These are phyloP conservation scores for Calophaca sinica DNA, from an alignment of 306 rosid species.

Conservation along the genomic window DNA sequence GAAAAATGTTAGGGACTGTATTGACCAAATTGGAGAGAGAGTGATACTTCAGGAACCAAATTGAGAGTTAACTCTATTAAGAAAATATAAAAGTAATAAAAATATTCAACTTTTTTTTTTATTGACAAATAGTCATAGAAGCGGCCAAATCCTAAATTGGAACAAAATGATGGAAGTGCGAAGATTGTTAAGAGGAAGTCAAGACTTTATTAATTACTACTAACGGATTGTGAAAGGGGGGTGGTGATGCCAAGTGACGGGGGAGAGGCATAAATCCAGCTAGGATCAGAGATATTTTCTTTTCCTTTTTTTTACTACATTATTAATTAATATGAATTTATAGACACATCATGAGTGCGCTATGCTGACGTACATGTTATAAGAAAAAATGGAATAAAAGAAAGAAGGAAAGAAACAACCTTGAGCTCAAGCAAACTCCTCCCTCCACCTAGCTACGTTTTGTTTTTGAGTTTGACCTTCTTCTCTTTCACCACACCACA, in stretches of 20 bases:
- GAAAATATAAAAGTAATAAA: too few relatives aligned
- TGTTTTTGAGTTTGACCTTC: conserved; percentile 53
- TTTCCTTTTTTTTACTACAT: too few relatives aligned
- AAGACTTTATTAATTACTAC: not conserved
- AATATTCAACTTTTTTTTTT: too few relatives aligned
- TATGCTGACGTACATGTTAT: conserved; percentile 69
- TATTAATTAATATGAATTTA: too few relatives aligned
- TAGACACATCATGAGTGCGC: conserved; percentile 64
- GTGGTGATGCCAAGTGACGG: not conserved
- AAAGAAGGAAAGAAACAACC: conserved; percentile 29
- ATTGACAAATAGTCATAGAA: not conserved
- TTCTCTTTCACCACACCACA: conserved; percentile 6
- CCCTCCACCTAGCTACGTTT: not conserved
- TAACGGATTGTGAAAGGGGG: not conserved
- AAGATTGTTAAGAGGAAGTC: conserved; percentile 29
- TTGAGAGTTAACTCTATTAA: too few relatives aligned
- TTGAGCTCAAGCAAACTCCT: conserved; percentile 49
- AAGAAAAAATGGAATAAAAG: not conserved
- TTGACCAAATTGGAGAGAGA: too few relatives aligned
- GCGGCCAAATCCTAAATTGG: not conserved
- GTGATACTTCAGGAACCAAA: too few relatives aligned
- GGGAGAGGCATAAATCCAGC: conserved; percentile 8
- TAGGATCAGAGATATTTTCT: conserved; percentile 17
- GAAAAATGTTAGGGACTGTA: too few relatives aligned
- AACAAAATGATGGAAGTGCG: conserved; percentile 1